phyloP scores from a whole-genome alignment of 2,329 filamentous ascomycete species.

The Exophiala viscosa region DNA sequence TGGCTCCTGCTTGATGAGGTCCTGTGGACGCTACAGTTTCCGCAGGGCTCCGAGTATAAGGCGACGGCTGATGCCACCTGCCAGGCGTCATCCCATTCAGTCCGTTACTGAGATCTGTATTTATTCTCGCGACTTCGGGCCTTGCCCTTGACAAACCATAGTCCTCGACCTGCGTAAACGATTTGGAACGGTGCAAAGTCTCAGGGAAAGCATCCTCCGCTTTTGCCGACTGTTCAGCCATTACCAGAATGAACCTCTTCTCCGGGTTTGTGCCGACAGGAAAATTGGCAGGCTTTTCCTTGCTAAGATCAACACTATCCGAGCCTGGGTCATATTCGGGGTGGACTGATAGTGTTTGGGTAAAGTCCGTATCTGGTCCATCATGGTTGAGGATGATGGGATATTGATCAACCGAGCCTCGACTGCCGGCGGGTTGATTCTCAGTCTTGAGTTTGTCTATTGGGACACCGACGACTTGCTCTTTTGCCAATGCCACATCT shows the following conservation, averaged over 20 bases:
- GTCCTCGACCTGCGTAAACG: conserved; percentile 16
- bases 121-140: conserved; percentile 27
- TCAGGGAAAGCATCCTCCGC: conserved; percentile 3
- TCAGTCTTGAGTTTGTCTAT: conserved; percentile 23
- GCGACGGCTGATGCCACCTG: conserved; percentile 24
- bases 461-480: conserved; percentile 34
- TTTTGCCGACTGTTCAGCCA: conserved; percentile 4
- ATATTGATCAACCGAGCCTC: conserved; percentile 44
- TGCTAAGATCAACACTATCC: conserved; percentile 1
- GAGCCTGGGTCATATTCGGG: not conserved
- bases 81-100: conserved; percentile 16
- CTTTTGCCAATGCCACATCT: conserved; percentile 39
- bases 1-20: conserved; percentile 4
- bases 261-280: conserved; percentile 11
- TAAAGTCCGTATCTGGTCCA: not conserved
- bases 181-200: conserved; percentile 21
- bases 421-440: conserved; percentile 28
- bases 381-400: conserved; percentile 40
- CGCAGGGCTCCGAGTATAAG: conserved; percentile 19
- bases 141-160: conserved; percentile 9
- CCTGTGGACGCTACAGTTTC: conserved; percentile 1
- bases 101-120: conserved; percentile 23
- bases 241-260: conserved; percentile 19
- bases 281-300: conserved; percentile 3
- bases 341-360: not conserved